Conservation (phyloP, 805 yeast species). For the Clavispora phyllophila region DNA sequence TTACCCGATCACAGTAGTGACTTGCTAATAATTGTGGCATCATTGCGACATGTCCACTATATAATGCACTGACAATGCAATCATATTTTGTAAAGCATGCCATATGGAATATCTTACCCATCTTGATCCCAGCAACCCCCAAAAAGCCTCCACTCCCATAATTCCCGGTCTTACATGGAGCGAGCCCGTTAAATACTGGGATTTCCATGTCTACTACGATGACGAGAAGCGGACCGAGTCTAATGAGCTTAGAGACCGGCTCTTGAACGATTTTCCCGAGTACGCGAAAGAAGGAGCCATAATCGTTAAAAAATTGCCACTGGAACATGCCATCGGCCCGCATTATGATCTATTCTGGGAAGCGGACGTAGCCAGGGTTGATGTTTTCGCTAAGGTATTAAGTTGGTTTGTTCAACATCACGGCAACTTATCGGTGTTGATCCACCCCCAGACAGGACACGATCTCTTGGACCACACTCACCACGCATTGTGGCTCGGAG, state of each 20-base stretch:
- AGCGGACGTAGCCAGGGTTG: constrained; percentile 28
- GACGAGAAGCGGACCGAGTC: constrained; percentile 21
- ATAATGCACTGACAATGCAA: not conserved
- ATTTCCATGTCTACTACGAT: constrained; percentile 29
- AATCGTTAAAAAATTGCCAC: constrained; percentile 24
- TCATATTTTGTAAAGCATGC: not conserved
- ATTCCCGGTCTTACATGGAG: constrained; percentile 16
- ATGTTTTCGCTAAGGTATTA: constrained; percentile 22
- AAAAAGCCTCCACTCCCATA: constrained; percentile 16
- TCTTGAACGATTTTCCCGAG: constrained; percentile 21
- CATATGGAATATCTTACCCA: constrained; percentile 26
- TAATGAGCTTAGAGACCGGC: constrained; percentile 14
- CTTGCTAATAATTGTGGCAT: too few relatives aligned
- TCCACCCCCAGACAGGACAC: constrained; percentile 31
- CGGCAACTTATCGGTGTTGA: constrained; percentile 26
- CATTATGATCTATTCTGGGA: constrained; percentile 31
- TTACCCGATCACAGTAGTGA: too few relatives aligned
- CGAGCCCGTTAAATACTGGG: constrained; percentile 26
- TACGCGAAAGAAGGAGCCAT: constrained; percentile 22
- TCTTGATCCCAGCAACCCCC: constrained; percentile 14
- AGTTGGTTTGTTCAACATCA: constrained; percentile 30
- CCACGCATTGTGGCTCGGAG: constrained; percentile 29
- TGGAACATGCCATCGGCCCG: constrained; percentile 26
- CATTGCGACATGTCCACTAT: too few relatives aligned
- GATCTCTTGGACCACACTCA: constrained; percentile 24